Conservation (phyloP, 2,329 filamentous ascomycete genomes). For the Exophiala xenobiotica region DNA sequence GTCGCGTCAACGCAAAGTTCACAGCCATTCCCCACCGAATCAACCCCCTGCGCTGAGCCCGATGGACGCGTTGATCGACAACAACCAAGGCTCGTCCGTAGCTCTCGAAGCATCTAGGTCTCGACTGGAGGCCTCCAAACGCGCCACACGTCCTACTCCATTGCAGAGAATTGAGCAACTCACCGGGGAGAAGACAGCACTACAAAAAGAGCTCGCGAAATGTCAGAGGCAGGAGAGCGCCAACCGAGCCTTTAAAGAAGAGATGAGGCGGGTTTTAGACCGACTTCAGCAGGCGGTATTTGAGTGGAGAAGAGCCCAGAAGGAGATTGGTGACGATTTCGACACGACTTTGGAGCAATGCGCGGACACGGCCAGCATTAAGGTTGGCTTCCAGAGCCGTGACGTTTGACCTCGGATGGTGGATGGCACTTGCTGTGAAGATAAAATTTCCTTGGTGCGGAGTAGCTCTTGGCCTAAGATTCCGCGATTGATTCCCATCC, state of each 20-base stretch:
- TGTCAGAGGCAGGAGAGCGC: slow-evolving; percentile 11
- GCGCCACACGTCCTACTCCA: slow-evolving; percentile 7
- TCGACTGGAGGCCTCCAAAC: slow-evolving; percentile 9
- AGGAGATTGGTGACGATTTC: slow-evolving; percentile 6
- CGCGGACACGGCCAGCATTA: background rate
- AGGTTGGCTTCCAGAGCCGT: background rate
- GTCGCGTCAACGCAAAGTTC: background rate
- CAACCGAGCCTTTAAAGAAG: slow-evolving; percentile 7
- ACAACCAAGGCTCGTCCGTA: slow-evolving; percentile 9
- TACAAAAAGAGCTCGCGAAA: slow-evolving; percentile 11
- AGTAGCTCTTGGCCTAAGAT: background rate
- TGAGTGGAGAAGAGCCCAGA: slow-evolving; percentile 6
- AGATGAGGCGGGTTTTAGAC: slow-evolving; percentile 8
- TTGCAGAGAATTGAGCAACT: slow-evolving; percentile 8
- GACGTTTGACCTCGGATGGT: background rate
- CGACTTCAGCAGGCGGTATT: slow-evolving; percentile 8
- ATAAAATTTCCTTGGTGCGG: background rate
- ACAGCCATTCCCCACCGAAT: background rate
- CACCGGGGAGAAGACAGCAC: slow-evolving; percentile 10
- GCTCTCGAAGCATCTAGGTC: slow-evolving; percentile 11
- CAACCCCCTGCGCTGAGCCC: slow-evolving; percentile 1
- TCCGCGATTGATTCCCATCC: background rate
- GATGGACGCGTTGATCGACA: slow-evolving; percentile 7
- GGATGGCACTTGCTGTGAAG: background rate
- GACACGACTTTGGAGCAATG: slow-evolving; percentile 3